phyloP scores from a whole-genome alignment of 2,329 filamentous ascomycete species.

The Ophiocordyceps camponoti-rufipedis region DNA sequence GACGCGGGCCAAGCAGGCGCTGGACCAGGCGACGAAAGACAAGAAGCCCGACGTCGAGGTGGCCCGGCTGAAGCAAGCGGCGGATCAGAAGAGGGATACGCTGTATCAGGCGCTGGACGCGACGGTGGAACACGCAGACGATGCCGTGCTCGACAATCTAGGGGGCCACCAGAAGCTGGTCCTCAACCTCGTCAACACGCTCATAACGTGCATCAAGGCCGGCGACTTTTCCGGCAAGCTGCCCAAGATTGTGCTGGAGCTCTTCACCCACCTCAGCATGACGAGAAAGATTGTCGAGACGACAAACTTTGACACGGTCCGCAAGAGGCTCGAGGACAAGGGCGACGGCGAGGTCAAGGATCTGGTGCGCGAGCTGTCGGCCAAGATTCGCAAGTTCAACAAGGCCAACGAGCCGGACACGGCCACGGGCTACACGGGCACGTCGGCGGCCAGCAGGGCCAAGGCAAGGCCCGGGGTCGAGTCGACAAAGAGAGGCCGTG shows the following conservation, averaged over 20 bases:
- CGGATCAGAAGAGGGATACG: constrained; percentile 26
- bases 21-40: constrained; percentile 24
- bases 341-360: constrained; percentile 46
- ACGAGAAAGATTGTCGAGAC: constrained; percentile 42
- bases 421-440: constrained; percentile 19
- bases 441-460: constrained; percentile 19
- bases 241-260: constrained; percentile 35
- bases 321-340: constrained; percentile 43
- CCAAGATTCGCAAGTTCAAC: constrained; percentile 22
- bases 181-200: constrained; percentile 31
- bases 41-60: constrained; percentile 18
- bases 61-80: constrained; percentile 19
- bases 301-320: constrained; percentile 46
- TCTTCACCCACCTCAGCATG: constrained; percentile 45
- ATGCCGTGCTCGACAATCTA: constrained; percentile 36
- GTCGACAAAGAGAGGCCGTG: constrained; percentile 17
- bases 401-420: constrained; percentile 15
- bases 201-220: constrained; percentile 34
- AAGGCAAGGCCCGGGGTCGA: constrained; percentile 14
- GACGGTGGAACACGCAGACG: constrained; percentile 34
- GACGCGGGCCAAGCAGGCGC: constrained; percentile 25
- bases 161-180: constrained; percentile 39
- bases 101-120: constrained; percentile 33
- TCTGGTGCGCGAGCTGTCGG: constrained; percentile 38
- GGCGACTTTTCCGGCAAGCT: constrained; percentile 33